A percentile compares a stretch with the other conserved stretches of the same genome.
These are phyloP conservation scores for Aspergillus hancockii DNA, from an alignment of 495 filamentous ascomycete genomes.

Conservation along the genomic window DNA sequence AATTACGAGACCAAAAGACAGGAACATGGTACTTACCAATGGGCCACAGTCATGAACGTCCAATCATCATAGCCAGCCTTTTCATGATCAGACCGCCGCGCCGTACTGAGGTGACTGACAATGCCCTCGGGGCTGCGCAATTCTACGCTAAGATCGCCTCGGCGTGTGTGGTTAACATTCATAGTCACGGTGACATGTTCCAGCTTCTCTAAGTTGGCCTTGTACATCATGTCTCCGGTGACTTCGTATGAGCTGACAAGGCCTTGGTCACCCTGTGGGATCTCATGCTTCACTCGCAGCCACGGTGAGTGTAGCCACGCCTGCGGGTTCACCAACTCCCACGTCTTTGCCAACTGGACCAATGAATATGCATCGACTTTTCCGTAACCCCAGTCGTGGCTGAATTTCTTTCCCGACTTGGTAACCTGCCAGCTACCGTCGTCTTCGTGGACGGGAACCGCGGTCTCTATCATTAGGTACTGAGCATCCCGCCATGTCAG, in stretches of 20 bases:
- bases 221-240: conserved; percentile 69
- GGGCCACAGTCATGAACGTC: conserved; percentile 98
- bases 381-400: conserved; percentile 92
- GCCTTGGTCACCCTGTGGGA: conserved; percentile 84
- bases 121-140: conserved; percentile 81
- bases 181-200: conserved; percentile 98
- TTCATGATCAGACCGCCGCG: conserved; percentile 64
- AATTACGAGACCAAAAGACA: conserved; percentile 1
- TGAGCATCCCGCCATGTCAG: conserved; percentile 94
- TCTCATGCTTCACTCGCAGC: conserved; percentile 80
- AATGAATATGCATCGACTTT: conserved; percentile 87
- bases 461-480: conserved; percentile 82
- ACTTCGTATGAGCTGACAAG: conserved; percentile 76
- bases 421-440: conserved; percentile 80
- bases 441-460: conserved; percentile 74
- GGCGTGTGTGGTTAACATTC: conserved; percentile 84
- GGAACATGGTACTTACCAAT: conserved; percentile 66
- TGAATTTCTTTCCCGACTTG: conserved; percentile 79
- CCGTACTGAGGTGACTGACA: conserved; percentile 78
- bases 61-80: conserved; percentile 84
- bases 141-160: conserved; percentile 92
- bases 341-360: conserved; percentile 82
- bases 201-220: conserved; percentile 79
- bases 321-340: conserved; percentile 92
- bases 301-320: conserved; percentile 93